Evolutionary conservation across 257 asterid genomes (phyloP), one percentile per base, ranked within the genome.

Genomic region (Gardenia jasminoides): DNA sequence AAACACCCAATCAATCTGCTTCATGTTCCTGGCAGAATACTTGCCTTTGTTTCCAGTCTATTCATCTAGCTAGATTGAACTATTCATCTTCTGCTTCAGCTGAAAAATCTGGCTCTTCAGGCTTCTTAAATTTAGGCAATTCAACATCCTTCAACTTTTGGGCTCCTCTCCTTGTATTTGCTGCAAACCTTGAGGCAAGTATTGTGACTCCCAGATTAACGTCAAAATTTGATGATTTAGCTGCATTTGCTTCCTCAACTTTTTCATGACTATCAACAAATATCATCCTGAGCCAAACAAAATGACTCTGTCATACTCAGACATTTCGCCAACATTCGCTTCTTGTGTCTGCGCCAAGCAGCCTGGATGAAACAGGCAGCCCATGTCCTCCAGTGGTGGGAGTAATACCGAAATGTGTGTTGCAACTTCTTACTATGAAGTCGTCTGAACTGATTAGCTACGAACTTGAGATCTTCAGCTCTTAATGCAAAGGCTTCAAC

Each of bases 301-400:
- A 87, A 86, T 30, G 93, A 90, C 83, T 91, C 96, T 41, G 67
- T 82, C 86, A 82, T 72, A 72, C 87, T 84, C 15, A 92, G 78
- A 76, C 75, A 80, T 72, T 86, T 88, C 0, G 82, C 87, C 87
- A 87, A 44, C 78, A 30, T 79, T 80, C 96, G 84, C 85, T 83
- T 90, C 76, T 81, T 80, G 86, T 71, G 73, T 10, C 98, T 88
- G 9, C 88, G 86, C 98, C 98, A 91, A 10, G 93, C 97, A 0
- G 91, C 93, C 87, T 93, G 97, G 67, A 93, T 80, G 75, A 90
- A 90, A 79, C 97, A 93, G 7, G 92, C 92, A 8, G 97, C 92
- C 97, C 97, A 93, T 0, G 97, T 85, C 79, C 97, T 87, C 97
- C 97, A 93, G 64, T 93, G 97, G 83, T 93, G 95, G 6, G 97